Evolutionary conservation across 495 filamentous ascomycete species (phyloP).

Genomic region (Tuber indicum): DNA sequence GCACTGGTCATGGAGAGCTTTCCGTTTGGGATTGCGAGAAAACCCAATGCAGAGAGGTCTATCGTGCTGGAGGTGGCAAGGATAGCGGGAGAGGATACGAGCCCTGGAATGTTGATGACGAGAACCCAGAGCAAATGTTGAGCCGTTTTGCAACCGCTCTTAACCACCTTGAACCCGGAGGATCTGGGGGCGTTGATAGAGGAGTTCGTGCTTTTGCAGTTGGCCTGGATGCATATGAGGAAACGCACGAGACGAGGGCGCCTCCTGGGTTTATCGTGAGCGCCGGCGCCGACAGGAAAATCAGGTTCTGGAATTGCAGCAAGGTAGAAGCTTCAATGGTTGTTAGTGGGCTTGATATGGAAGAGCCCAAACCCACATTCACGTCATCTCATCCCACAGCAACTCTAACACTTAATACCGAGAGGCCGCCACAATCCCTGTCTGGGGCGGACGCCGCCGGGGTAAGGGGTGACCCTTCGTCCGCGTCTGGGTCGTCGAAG

Average conservation of each 20-base stretch:
- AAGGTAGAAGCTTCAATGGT: slow-evolving; percentile 66
- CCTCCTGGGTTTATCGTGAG: slow-evolving; percentile 65
- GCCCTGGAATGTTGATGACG: slow-evolving; percentile 83
- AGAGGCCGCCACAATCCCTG: slow-evolving; percentile 51
- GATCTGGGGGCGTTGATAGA: slow-evolving; percentile 48
- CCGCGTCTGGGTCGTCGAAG: slow-evolving; percentile 41
- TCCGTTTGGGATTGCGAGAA: slow-evolving; percentile 96
- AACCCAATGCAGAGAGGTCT: slow-evolving; percentile 79
- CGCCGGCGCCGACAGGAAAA: slow-evolving; percentile 79
- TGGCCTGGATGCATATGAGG: slow-evolving; percentile 50
- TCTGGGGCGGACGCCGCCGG: slow-evolving; percentile 11
- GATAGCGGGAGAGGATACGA: slow-evolving; percentile 65
- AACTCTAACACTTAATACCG: slow-evolving; percentile 63
- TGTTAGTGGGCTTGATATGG: slow-evolving; percentile 67
- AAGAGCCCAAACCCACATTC: slow-evolving; percentile 67
- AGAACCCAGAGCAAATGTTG: slow-evolving; percentile 80
- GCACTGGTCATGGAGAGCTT: slow-evolving; percentile 83
- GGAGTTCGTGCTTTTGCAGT: slow-evolving; percentile 58
- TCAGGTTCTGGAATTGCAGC: slow-evolving; percentile 85
- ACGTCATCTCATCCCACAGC: slow-evolving; percentile 61
- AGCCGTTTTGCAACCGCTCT: slow-evolving; percentile 73
- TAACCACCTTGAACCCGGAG: slow-evolving; percentile 47
- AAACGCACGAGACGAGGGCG: slow-evolving; percentile 15
- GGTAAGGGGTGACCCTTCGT: slow-evolving; percentile 12
- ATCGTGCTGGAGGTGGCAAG: slow-evolving; percentile 56